Evolutionary conservation across 371 early-diverging fungal species (phyloP).

Genomic region (Mortierella sp.): DNA sequence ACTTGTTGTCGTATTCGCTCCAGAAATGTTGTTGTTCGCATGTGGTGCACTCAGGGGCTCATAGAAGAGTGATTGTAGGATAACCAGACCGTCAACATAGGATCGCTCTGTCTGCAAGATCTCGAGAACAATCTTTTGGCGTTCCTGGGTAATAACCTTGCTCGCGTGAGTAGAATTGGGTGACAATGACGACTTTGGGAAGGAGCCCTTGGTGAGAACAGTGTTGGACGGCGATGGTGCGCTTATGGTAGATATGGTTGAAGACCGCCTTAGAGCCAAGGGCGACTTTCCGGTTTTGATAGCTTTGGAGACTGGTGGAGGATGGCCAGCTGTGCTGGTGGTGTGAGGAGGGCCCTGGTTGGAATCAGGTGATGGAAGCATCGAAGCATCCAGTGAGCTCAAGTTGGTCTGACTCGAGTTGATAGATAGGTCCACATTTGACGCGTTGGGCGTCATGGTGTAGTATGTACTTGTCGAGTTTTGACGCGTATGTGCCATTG

Average conservation of each 20-base stretch:
- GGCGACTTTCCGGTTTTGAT: constrained; percentile 44
- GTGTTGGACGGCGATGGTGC: constrained; percentile 30
- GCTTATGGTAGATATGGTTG: constrained; percentile 25
- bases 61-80: constrained; percentile 65
- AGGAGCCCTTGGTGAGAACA: constrained; percentile 22
- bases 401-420: constrained; percentile 13
- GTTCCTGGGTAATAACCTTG: constrained; percentile 51
- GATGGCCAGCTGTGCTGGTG: background rate
- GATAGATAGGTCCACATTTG: constrained; percentile 30
- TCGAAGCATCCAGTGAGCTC: constrained; percentile 9
- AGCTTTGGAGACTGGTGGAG: constrained; percentile 28
- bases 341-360: constrained; percentile 5
- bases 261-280: constrained; percentile 31
- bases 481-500: constrained; percentile 29
- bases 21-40: constrained; percentile 13
- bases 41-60: constrained; percentile 52
- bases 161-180: constrained; percentile 15
- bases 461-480: constrained; percentile 36
- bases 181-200: constrained; percentile 38
- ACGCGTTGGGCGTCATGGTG: constrained; percentile 44
- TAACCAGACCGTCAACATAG: constrained; percentile 75
- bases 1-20: constrained; percentile 35
- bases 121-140: constrained; percentile 72
- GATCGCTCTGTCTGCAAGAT: constrained; percentile 80
- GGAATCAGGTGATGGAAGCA: constrained; percentile 1